Evolutionary conservation across 1,139 yeast genomes (phyloP).

Genomic region (Candida sp.): DNA sequence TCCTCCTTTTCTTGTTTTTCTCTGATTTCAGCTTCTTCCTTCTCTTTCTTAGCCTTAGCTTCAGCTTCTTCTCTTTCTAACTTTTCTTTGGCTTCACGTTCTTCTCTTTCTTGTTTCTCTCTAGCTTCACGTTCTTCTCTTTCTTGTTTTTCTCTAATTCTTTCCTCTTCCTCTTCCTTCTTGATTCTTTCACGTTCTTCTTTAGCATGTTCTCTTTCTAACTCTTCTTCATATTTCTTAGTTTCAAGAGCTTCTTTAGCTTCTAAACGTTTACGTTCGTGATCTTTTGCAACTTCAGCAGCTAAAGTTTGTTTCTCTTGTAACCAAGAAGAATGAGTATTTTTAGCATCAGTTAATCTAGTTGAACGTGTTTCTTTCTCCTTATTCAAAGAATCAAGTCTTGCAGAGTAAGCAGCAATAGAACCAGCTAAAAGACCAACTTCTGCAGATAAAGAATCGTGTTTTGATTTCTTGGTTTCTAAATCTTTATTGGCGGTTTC

Average conservation of each 20-base stretch:
- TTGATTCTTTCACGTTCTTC: slow-evolving; percentile 30
- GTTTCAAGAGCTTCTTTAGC: slow-evolving; percentile 50
- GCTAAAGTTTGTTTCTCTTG: slow-evolving; percentile 39
- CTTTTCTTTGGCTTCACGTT: slow-evolving; percentile 23
- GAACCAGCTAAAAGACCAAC: slow-evolving; percentile 41
- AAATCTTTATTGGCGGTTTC: slow-evolving; percentile 30
- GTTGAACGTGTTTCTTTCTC: slow-evolving; percentile 35
- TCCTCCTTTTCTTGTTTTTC: slow-evolving; percentile 12
- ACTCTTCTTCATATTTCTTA: slow-evolving; percentile 42
- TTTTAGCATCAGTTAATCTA: slow-evolving; percentile 42
- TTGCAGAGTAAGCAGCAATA: slow-evolving; percentile 44
- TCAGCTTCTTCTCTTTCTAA: slow-evolving; percentile 14
- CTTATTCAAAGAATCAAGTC: slow-evolving; percentile 34
- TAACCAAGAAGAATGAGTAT: slow-evolving; percentile 41
- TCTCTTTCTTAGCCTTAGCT: slow-evolving; percentile 15
- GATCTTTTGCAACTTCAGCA: slow-evolving; percentile 36
- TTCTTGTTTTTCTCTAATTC: slow-evolving; percentile 29
- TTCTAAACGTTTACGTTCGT: slow-evolving; percentile 43
- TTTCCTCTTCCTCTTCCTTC: slow-evolving; percentile 27
- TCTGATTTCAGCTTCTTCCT: slow-evolving; percentile 18
- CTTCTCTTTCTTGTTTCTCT: slow-evolving; percentile 36
- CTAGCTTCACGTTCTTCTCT: slow-evolving; percentile 23
- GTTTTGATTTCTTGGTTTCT: slow-evolving; percentile 34
- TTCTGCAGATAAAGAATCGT: slow-evolving; percentile 38
- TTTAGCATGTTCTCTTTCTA: slow-evolving; percentile 36